phyloP scores from a whole-genome alignment of 139 green algal species.

The Asterochloris sp. region DNA sequence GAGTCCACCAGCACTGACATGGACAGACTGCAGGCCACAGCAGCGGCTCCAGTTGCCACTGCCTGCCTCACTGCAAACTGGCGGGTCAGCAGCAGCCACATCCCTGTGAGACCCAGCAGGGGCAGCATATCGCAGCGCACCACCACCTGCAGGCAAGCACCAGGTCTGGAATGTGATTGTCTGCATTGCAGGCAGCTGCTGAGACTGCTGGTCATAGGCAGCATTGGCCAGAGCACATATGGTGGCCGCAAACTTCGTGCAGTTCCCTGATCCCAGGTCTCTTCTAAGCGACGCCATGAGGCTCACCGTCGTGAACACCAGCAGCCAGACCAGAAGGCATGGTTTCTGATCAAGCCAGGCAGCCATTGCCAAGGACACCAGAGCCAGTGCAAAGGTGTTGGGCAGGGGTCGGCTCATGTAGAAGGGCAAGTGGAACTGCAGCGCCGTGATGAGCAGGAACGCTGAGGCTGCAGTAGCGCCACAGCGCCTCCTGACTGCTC shows the following conservation, averaged over 20 bases:
- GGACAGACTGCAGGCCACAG: conserved; percentile 8
- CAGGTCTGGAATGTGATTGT: not conserved
- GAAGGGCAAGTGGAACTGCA: conserved; percentile 86
- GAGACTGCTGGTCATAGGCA: not conserved
- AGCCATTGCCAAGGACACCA: conserved; percentile 44
- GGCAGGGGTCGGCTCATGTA: conserved; percentile 73
- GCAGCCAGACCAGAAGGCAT: conserved; percentile 18
- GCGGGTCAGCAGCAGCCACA: conserved; percentile 53
- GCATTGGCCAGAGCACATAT: not conserved
- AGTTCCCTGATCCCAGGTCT: not conserved
- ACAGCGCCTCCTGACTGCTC: not conserved
- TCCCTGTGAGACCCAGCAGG: conserved; percentile 52
- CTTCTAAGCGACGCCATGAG: not conserved
- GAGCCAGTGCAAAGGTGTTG: conserved; percentile 71
- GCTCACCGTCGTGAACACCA: conserved; percentile 38
- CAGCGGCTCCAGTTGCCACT: conserved; percentile 6
- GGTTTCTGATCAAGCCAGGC: conserved; percentile 37
- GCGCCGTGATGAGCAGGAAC: conserved; percentile 40
- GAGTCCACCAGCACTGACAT: conserved; percentile 65
- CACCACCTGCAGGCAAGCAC: conserved; percentile 34
- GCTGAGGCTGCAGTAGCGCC: conserved; percentile 14
- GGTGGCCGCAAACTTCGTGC: too few relatives aligned
- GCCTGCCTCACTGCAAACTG: conserved; percentile 19
- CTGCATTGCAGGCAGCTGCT: too few relatives aligned
- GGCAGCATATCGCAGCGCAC: conserved; percentile 77